phyloP scores from a whole-genome alignment of 768 basidiomycete species.

The Serendipita sp. region DNA sequence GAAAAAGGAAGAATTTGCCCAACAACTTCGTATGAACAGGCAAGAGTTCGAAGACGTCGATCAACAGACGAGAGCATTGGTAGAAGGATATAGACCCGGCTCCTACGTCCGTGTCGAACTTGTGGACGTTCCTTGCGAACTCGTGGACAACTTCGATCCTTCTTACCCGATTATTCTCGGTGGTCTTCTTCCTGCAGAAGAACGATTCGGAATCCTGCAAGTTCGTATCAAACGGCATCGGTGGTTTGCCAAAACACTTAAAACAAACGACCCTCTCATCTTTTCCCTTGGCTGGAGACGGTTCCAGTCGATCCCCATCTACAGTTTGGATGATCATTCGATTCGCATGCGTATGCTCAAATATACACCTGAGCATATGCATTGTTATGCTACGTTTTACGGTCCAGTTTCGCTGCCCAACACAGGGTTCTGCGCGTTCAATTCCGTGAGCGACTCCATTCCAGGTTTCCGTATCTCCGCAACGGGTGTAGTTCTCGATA shows the following conservation, averaged over 20 bases:
- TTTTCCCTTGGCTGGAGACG: slow-evolving; percentile 96
- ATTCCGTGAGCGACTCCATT: slow-evolving; percentile 47
- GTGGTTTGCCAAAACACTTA: slow-evolving; percentile 81
- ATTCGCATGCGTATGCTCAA: slow-evolving; percentile 99
- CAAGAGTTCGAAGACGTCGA: slow-evolving; percentile 74
- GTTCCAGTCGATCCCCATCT: slow-evolving; percentile 89
- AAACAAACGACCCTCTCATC: slow-evolving; percentile 93
- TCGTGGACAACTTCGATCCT: slow-evolving; percentile 88
- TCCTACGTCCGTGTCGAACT: slow-evolving; percentile 89
- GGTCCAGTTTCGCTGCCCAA: slow-evolving; percentile 84
- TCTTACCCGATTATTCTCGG: slow-evolving; percentile 82
- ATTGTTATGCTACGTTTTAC: slow-evolving; percentile 96
- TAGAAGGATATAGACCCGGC: slow-evolving; percentile 85
- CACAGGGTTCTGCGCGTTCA: slow-evolving; percentile 96
- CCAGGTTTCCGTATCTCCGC: slow-evolving; percentile 80
- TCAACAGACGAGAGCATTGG: slow-evolving; percentile 55
- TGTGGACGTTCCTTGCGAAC: slow-evolving; percentile 66
- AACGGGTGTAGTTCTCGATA: slow-evolving; percentile 86
- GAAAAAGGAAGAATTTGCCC: slow-evolving; percentile 81
- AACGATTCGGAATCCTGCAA: slow-evolving; percentile 84
- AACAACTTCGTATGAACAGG: slow-evolving; percentile 65
- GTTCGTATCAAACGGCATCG: slow-evolving; percentile 93
- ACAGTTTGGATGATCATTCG: slow-evolving; percentile 92
- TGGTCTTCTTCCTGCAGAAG: slow-evolving; percentile 77
- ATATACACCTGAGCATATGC: slow-evolving; percentile 99